A percentile compares a stretch with the other conserved stretches of the same genome.
These are phyloP conservation scores for Thymus mandschuricus DNA, from an alignment of 257 asterid genomes.

Conservation along the genomic window DNA sequence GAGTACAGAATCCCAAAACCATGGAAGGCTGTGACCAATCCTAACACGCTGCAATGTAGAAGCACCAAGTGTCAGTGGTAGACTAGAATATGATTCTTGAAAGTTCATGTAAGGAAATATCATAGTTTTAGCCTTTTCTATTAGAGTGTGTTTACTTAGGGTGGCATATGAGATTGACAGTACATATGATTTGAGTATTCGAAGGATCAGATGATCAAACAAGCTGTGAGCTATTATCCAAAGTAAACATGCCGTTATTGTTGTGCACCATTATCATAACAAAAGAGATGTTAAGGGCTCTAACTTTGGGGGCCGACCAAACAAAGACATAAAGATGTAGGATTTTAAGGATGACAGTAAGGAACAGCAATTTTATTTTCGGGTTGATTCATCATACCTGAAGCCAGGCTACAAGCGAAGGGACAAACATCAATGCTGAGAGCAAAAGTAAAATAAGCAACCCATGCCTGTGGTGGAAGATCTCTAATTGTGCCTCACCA, in stretches of 20 bases:
- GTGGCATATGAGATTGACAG: not conserved
- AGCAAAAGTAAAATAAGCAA: slow-evolving; percentile 79
- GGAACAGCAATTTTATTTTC: not conserved
- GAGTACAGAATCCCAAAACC: slow-evolving; percentile 77
- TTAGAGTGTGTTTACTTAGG: not conserved
- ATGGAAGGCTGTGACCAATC: slow-evolving; percentile 64
- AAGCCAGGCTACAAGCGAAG: slow-evolving; percentile 87
- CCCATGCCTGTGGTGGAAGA: slow-evolving; percentile 89
- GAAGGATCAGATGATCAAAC: too few species aligned
- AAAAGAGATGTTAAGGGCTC: too few species aligned
- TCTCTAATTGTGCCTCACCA: slow-evolving; percentile 76
- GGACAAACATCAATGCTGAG: slow-evolving; percentile 77
- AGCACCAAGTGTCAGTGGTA: slow-evolving; percentile 6
- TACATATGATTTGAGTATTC: not conserved
- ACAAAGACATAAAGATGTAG: slow-evolving; percentile 8
- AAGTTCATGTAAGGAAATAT: not conserved
- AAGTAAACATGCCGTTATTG: too few species aligned
- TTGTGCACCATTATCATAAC: too few species aligned
- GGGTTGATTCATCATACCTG: slow-evolving; percentile 57
- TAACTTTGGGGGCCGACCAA: too few species aligned
- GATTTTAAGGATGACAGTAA: not conserved
- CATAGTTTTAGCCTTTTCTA: slow-evolving; percentile 1
- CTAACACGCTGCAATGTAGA: slow-evolving; percentile 68
- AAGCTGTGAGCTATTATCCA: too few species aligned
- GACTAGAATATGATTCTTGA: slow-evolving; percentile 3